Conservation (phyloP, 306 rosid genomes). For the Prunus mongolica region DNA sequence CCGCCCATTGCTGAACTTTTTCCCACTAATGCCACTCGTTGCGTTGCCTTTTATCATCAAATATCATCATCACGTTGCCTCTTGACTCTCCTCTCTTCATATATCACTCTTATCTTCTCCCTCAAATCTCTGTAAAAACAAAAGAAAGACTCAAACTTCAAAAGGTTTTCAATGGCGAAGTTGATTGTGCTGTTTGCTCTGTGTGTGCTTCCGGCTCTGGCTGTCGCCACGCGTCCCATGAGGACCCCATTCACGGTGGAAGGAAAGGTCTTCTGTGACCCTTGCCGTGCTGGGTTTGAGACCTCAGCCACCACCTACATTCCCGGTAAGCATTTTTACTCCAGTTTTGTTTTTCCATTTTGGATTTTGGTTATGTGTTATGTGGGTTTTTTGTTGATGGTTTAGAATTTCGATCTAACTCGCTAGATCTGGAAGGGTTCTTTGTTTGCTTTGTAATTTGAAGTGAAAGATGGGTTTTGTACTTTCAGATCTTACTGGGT, state of each 20-base stretch:
- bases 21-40: not conserved
- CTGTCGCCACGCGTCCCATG: conserved; percentile 51
- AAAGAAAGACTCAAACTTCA: not conserved
- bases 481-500: not conserved
- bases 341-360: not conserved
- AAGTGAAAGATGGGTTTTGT: not conserved
- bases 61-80: not conserved
- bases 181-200: conserved; percentile 36
- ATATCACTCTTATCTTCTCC: not conserved
- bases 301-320: conserved; percentile 70
- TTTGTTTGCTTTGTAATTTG: not conserved
- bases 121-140: not conserved
- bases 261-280: conserved; percentile 76
- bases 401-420: not conserved
- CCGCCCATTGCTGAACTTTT: not conserved
- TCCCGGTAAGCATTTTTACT: conserved; percentile 40
- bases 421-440: not conserved
- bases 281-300: conserved; percentile 82
- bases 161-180: conserved; percentile 28
- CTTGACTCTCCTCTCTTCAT: not conserved
- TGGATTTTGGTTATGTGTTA: not conserved
- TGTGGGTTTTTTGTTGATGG: not conserved
- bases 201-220: conserved; percentile 69
- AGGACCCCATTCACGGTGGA: conserved; percentile 48
- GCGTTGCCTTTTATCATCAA: not conserved